Base-by-base conservation (phyloP, 768 basidiomycete species). In the Hygrophorus pudorinus region DNA sequence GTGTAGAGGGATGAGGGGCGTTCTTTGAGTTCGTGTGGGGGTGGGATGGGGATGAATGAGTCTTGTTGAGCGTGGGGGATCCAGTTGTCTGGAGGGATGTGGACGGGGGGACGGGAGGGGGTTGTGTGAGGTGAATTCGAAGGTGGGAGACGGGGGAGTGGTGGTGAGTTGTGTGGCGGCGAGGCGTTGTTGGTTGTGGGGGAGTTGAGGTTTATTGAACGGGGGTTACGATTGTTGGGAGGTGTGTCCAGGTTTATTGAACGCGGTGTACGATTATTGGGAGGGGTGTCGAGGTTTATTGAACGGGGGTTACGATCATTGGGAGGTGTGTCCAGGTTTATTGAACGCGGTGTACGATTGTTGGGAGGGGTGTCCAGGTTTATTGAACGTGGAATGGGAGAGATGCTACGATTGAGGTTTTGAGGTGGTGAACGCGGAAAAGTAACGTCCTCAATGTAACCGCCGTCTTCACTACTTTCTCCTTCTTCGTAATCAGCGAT, bases 41-140 rank as follows among this genome's bases (percentile, higher is more conserved):
- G 74, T 7, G 81, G 82, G 0, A 85, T 58, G 14, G 70, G 70
- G 36, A 81, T 76, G 16, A 70, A 58, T 36, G 65, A 63, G 45
- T 79, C 77, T 2, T 62, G 59, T 51, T 71, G 78, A 2, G 64
- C 57, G 11, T 64, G 56, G 1, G 81, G 81, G 46, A 85, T 81
- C 47, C 69, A 78, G 3, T 75, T 75, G 37, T 84, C 81, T 1
- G 69, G 76, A 10, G 77, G 79, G 10, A 76, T 65, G 6, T 64
- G 61, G 5, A 60, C 38, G 20, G 58, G 56, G 7, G 56, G 54
- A 31, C 71, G 62, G 4, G 75, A 56, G 65, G 61, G 17, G 58
- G 24, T 24, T 24, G 7, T 7, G 7, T 24, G 3, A 24, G 24
- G n/a, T n/a, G n/a, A n/a, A n/a, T n/a, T 24, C 7, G 24, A 24